Conservation (phyloP, 495 filamentous ascomycete genomes). For the Trichoderma erinaceum region DNA sequence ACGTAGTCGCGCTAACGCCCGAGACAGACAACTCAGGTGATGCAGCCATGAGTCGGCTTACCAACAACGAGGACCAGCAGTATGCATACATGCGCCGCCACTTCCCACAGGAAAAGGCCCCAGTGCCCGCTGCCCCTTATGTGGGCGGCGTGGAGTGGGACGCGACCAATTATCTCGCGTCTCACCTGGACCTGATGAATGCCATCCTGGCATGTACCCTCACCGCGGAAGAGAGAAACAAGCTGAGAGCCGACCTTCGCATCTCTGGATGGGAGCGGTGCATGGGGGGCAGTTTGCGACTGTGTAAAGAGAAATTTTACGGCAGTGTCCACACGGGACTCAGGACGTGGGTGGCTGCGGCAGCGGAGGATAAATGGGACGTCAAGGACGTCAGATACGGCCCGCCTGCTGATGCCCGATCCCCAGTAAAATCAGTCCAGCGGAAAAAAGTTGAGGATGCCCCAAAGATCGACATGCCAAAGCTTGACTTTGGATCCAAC, state of each 20-base stretch:
- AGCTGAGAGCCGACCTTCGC: conserved; percentile 65
- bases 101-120: conserved; percentile 83
- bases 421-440: conserved; percentile 42
- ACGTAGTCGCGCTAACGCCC: conserved; percentile 64
- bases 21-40: conserved; percentile 23
- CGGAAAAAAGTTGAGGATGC: conserved; percentile 35
- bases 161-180: conserved; percentile 89
- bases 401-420: conserved; percentile 45
- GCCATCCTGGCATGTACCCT: conserved; percentile 82
- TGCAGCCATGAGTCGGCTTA: conserved; percentile 18
- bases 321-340: conserved; percentile 81
- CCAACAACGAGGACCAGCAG: conserved; percentile 27
- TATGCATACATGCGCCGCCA: conserved; percentile 58
- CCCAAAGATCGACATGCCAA: conserved; percentile 54
- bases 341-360: conserved; percentile 83
- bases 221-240: conserved; percentile 65
- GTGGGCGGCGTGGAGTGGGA: conserved; percentile 99
- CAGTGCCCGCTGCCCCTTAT: conserved; percentile 90
- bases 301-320: conserved; percentile 98
- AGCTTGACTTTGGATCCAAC: conserved; percentile 39
- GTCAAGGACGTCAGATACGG: conserved; percentile 69
- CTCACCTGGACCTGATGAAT: conserved; percentile 88
- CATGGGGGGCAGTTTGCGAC: conserved; percentile 74
- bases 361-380: conserved; percentile 81
- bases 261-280: conserved; percentile 89